phyloP scores from a whole-genome alignment of 2,329 filamentous ascomycete genomes.

The Neofusicoccum umdonicola region DNA sequence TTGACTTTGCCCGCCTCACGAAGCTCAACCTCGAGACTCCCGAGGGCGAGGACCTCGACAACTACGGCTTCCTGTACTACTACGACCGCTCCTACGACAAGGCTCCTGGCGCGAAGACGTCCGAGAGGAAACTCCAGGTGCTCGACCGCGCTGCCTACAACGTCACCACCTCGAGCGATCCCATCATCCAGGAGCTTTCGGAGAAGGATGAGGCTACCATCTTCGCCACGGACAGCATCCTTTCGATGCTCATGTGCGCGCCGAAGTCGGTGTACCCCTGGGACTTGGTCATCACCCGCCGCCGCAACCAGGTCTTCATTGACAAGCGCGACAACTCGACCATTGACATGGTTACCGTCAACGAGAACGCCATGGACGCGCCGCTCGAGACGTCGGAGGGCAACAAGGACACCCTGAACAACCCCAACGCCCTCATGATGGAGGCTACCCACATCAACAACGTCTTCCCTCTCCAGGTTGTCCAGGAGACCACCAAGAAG shows the following conservation, averaged over 20 bases:
- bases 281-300: conserved; percentile 92
- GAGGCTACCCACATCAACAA: conserved; percentile 99
- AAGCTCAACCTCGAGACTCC: conserved; percentile 96
- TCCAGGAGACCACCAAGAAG: conserved; percentile 77
- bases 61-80: conserved; percentile 97
- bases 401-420: conserved; percentile 93
- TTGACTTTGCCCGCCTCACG: conserved; percentile 90
- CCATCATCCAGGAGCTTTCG: conserved; percentile 92
- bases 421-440: conserved; percentile 85
- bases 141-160: conserved; percentile 97
- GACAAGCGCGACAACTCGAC: conserved; percentile 97
- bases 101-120: conserved; percentile 76
- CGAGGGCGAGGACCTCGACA: conserved; percentile 91
- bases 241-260: conserved; percentile 99
- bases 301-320: conserved; percentile 95
- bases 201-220: conserved; percentile 95
- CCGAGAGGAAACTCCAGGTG: conserved; percentile 81
- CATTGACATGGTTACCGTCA: conserved; percentile 96
- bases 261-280: conserved; percentile 96
- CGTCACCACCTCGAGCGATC: conserved; percentile 93
- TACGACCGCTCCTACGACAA: conserved; percentile 97
- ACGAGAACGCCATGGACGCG: conserved; percentile 95
- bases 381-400: conserved; percentile 88
- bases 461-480: conserved; percentile 96
- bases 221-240: conserved; percentile 93